Evolutionary conservation across 768 basidiomycete genomes (phyloP).

Genomic region (Boletales sp.): DNA sequence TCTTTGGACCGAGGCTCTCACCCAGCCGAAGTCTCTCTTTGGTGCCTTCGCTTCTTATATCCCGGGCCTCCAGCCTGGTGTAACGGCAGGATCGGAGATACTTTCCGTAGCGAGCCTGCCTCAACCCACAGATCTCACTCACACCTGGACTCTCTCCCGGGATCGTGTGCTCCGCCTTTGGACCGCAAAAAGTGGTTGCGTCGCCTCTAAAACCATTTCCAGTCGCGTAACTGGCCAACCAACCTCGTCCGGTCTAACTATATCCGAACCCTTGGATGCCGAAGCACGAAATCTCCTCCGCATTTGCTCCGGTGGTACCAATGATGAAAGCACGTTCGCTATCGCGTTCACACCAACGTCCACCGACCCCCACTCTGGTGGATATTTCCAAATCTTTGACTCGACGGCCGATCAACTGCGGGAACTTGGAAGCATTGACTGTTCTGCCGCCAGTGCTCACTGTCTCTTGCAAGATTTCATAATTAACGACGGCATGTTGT

Average conservation of each 20-base stretch:
- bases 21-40: conserved; percentile 64
- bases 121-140: conserved; percentile 69
- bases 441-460: conserved; percentile 56
- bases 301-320: conserved; percentile 48
- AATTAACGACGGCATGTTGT: conserved; percentile 47
- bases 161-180: conserved; percentile 84
- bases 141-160: conserved; percentile 83
- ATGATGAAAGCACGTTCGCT: conserved; percentile 55
- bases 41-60: conserved; percentile 66
- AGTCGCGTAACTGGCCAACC: conserved; percentile 30
- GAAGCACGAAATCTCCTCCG: conserved; percentile 62
- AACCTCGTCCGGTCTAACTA: conserved; percentile 29
- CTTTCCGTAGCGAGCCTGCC: conserved; percentile 70
- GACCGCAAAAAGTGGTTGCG: conserved; percentile 73
- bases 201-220: conserved; percentile 57
- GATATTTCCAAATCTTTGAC: conserved; percentile 70
- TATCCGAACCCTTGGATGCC: conserved; percentile 53
- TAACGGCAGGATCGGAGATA: conserved; percentile 53
- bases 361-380: conserved; percentile 62
- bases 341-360: conserved; percentile 73
- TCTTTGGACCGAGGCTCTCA: conserved; percentile 65
- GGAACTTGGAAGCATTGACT: conserved; percentile 56
- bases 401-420: conserved; percentile 55
- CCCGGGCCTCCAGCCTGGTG: conserved; percentile 45
- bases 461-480: conserved; percentile 81